Evolutionary conservation across 371 early-diverging fungal species (phyloP), one percentile per base, ranked within the genome.

Genomic region (Mortierella sp.): DNA sequence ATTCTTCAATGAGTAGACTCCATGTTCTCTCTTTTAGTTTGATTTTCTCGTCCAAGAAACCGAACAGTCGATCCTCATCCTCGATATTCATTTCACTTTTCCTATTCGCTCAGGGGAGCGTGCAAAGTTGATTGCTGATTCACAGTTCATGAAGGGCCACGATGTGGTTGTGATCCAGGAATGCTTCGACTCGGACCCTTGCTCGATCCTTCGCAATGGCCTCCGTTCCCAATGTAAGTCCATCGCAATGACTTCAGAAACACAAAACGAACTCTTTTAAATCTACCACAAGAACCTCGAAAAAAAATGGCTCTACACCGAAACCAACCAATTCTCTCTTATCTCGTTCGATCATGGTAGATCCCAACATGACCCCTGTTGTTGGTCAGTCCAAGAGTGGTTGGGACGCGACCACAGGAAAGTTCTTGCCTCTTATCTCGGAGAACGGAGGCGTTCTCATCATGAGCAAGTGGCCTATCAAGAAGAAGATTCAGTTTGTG

Each of bases 381-480:
- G 59, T 77, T 7, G 79, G 79, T 6, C 71, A 68, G 26, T 68
- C 68, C 47, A 72, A 77, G 63, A 62, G 45, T 30, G 79, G 79
- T 14, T 77, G 79, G 79, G 72, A 72, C 29, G 72, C 79, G 15
- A 72, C 79, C 50, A 68, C 79, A 15, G 79, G 79, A 18, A 62
- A 62, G 11, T 77, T 72, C 46, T 77, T 56, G 11, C 44, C 65
- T 2, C 15, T 52, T 6, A 23, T 57, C 23, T 14, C 55, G 18
- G 79, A 77, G 69, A 69, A 72, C 25, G 79, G 79, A 44, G 79
- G 79, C 26, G 72, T 72, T 7, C 45, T 62, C 7, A 68, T 77
- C 58, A 45, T 72, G 23, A 72, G 72, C 72, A 77, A 77, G 50
- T 77, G 79, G 79, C 79, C 79, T 28, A 77, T 77, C 15, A 64